These are phyloP conservation scores for Vachellia collinsii DNA, from an alignment of 306 rosid genomes.

Conservation along the genomic window DNA sequence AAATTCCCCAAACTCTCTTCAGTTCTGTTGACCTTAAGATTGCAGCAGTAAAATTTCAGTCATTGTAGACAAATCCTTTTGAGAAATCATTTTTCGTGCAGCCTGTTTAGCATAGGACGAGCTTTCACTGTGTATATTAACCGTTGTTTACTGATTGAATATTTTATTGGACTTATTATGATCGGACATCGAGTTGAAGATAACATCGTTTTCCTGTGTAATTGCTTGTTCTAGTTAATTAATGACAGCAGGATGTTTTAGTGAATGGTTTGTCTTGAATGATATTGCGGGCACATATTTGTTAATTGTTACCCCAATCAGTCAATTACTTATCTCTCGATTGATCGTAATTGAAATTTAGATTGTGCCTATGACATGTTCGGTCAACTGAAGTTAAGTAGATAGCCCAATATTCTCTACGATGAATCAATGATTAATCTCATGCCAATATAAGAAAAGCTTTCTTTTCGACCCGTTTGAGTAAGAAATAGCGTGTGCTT, in stretches of 20 bases:
- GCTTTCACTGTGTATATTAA: not conserved
- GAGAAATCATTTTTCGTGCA: not conserved
- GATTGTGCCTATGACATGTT: not conserved
- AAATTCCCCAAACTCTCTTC: not conserved
- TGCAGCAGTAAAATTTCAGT: not conserved
- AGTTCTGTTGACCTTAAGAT: not conserved
- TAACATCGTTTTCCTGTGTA: not conserved
- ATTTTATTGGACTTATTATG: not conserved
- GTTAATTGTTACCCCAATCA: not conserved
- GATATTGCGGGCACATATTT: constrained; percentile 8
- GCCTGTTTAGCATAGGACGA: not conserved
- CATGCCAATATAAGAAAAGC: not conserved
- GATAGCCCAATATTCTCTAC: not conserved
- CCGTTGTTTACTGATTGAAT: constrained; percentile 7
- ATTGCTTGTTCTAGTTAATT: not conserved
- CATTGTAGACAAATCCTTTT: not conserved
- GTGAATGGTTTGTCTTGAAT: not conserved
- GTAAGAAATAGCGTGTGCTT: not conserved
- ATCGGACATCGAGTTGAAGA: not conserved
- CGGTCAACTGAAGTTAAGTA: not conserved
- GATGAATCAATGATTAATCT: constrained; percentile 11
- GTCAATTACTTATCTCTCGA: not conserved
- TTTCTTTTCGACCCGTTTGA: not conserved
- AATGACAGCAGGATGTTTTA: not conserved
- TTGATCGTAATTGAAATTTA: not conserved